These are phyloP conservation scores for Cryphonectria japonica DNA, from an alignment of 2,329 filamentous ascomycete species.

Conservation along the genomic window DNA sequence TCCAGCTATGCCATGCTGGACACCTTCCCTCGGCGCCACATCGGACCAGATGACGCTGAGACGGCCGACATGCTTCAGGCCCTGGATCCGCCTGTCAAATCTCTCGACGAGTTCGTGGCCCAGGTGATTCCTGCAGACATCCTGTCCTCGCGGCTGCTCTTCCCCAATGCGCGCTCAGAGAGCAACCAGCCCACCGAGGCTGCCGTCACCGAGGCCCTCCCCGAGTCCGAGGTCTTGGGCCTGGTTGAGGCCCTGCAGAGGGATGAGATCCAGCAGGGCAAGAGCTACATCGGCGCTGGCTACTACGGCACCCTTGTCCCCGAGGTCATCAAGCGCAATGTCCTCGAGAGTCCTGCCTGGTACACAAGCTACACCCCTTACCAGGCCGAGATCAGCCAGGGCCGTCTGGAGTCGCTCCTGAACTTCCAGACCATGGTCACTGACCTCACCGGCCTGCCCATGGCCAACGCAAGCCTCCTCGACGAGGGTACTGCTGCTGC, in stretches of 20 bases:
- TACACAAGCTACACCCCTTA: conserved; percentile 98
- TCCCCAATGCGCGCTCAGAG: conserved; percentile 51
- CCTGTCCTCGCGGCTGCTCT: conserved; percentile 67
- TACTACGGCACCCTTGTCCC: conserved; percentile 89
- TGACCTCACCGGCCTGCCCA: conserved; percentile 83
- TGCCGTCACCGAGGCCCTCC: conserved; percentile 47
- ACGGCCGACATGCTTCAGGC: conserved; percentile 78
- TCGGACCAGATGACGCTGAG: conserved; percentile 75
- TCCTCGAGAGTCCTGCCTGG: conserved; percentile 92
- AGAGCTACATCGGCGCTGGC: conserved; percentile 82
- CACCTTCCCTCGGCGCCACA: conserved; percentile 80
- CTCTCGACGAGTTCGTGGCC: conserved; percentile 79
- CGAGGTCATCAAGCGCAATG: conserved; percentile 88
- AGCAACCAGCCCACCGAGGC: conserved; percentile 43
- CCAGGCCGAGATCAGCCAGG: conserved; percentile 96
- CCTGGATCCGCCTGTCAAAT: conserved; percentile 73
- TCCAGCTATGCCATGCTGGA: conserved; percentile 48
- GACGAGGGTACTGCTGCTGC: conserved; percentile 92
- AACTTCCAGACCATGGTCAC: conserved; percentile 95
- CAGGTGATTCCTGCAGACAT: conserved; percentile 85
- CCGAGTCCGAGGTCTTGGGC: conserved; percentile 63
- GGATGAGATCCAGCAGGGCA: conserved; percentile 45
- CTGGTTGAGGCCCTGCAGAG: conserved; percentile 40
- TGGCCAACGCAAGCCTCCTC: conserved; percentile 87
- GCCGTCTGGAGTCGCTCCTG: conserved; percentile 84